phyloP scores from a whole-genome alignment of 2,329 filamentous ascomycete genomes.

The Cadophora sp. region DNA sequence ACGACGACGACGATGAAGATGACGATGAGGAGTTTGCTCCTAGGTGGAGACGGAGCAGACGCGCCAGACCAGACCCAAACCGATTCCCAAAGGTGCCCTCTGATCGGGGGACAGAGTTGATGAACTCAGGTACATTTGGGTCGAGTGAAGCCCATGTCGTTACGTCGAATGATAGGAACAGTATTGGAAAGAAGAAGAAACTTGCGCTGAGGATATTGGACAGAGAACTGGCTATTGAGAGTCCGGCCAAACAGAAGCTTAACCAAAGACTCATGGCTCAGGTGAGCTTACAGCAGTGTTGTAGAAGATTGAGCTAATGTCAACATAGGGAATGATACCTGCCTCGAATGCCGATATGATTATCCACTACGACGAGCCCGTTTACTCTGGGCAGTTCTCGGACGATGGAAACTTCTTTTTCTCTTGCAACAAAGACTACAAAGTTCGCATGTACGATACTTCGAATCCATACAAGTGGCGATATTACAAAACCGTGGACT shows the following conservation, averaged over 20 bases:
- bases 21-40: conserved; percentile 37
- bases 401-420: conserved; percentile 99
- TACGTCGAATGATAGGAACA: conserved; percentile 55
- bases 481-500: conserved; percentile 89
- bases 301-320: conserved; percentile 2
- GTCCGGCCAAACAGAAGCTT: conserved; percentile 63
- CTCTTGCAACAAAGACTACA: conserved; percentile 89
- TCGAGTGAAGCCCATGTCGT: conserved; percentile 62
- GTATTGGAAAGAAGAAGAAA: conserved; percentile 54
- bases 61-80: conserved; percentile 56
- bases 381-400: conserved; percentile 96
- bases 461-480: conserved; percentile 95
- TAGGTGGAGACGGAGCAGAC: conserved; percentile 55
- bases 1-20: conserved; percentile 14
- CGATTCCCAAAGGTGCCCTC: conserved; percentile 86
- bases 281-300: conserved; percentile 48
- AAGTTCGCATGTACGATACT: conserved; percentile 96
- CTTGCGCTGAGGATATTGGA: conserved; percentile 77
- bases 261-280: conserved; percentile 72
- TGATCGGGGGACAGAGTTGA: conserved; percentile 75
- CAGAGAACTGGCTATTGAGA: conserved; percentile 78
- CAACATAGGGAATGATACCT: conserved; percentile 74
- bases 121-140: conserved; percentile 85
- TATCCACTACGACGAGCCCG: conserved; percentile 83
- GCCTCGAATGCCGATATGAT: conserved; percentile 81